Base-by-base conservation (phyloP, 2,329 filamentous ascomycete species). In the Esteya vermicola region DNA sequence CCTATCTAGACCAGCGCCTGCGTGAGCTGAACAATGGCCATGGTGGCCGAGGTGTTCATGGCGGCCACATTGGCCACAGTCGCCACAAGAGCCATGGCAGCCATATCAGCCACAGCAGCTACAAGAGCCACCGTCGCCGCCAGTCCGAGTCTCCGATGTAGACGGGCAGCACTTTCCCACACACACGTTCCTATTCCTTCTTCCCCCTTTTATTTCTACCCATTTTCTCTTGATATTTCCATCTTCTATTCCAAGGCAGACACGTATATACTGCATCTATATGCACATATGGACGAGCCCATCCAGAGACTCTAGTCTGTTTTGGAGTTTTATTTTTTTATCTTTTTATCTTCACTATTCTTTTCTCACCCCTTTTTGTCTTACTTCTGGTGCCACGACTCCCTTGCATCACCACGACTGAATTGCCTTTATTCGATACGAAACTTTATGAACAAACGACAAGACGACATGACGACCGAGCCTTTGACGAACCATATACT, bases 1-100 rank as follows among this genome's bases (percentile, higher is more conserved):
- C 71, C 5, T 75, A 76, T 45, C 65, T 76, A 35, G 71, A 76
- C 49, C 65, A 72, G 47, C 67, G 70, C 28, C 63, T 76, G 33
- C 68, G 66, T 47, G 68, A 72, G 44, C 59, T 75, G 43, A 64
- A 68, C 44, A 64, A 59, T 35, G 63, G 64, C 28, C 59, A 60
- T 39, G 50, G 49, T 21, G 56, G 19, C 18, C n/a, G n/a, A n/a
- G n/a, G n/a, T n/a, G n/a, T n/a, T n/a, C 35, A 23, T 3, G 22
- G 18, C 10, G 10, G 21, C 13, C 10, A 14, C 26, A 10, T 5
- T 9, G 26, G 26, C 26, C 26, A 28, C 18, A 22, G 33, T 3
- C 21, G 9, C 33, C 13, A 8, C 33, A 13, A 12, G 13, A 19
- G 14, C 16, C 33, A 14, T 12, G 25, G 21, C 20, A n/a, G 9